phyloP scores from a whole-genome alignment of 73 alveolate genomes.

The Paramecium caudatum region DNA sequence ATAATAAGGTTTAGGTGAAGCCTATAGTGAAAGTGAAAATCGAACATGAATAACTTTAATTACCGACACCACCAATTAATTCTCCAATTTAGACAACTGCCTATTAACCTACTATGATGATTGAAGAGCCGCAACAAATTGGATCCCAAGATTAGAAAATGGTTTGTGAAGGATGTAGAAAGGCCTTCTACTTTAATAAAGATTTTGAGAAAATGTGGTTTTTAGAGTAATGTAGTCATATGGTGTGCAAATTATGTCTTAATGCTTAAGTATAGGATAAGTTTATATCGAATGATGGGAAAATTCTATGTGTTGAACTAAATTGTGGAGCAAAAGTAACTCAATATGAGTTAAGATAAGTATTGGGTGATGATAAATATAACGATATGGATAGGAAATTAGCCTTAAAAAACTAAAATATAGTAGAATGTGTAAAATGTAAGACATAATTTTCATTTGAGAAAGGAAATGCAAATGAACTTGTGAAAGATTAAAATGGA shows the following conservation, averaged over 20 bases:
- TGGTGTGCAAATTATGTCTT: constrained; percentile 39
- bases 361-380: constrained; percentile 67
- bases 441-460: constrained; percentile 72
- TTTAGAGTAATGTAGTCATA: constrained; percentile 1
- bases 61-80: not conserved
- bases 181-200: not conserved
- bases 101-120: not conserved
- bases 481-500: constrained; percentile 41
- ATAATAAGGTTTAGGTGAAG: not conserved
- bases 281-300: constrained; percentile 12
- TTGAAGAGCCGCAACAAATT: not conserved
- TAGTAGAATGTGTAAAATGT: constrained; percentile 60
- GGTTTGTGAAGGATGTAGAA: constrained; percentile 55
- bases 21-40: not conserved
- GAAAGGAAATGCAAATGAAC: constrained; percentile 18
- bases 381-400: constrained; percentile 20
- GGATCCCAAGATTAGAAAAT: not conserved
- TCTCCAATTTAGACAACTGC: not conserved
- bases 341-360: not conserved
- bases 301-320: constrained; percentile 15
- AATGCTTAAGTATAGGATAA: not conserved
- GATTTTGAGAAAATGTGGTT: constrained; percentile 55
- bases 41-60: not conserved
- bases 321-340: not conserved
- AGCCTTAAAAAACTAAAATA: constrained; percentile 43